Evolutionary conservation across 805 yeast genomes (phyloP).

Genomic region (Ogataea chonburiensis): DNA sequence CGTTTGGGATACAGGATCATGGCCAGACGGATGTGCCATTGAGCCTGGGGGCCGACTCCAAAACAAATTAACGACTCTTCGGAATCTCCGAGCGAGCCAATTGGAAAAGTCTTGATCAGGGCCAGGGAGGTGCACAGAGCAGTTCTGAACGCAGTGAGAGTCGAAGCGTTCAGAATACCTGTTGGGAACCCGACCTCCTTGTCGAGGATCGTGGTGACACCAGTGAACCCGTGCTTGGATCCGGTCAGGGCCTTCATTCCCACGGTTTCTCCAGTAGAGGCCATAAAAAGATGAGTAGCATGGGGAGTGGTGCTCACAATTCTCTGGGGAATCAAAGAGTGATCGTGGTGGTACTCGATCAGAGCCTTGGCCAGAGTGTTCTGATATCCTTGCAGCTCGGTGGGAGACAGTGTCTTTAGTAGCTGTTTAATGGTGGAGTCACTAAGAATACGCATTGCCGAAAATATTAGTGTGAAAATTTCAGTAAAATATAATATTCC

Average conservation of each 20-base stretch:
- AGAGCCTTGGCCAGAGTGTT: conserved; percentile 39
- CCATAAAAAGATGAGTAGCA: conserved; percentile 60
- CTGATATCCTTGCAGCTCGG: conserved; percentile 37
- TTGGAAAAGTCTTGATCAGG: conserved; percentile 37
- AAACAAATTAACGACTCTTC: conserved; percentile 39
- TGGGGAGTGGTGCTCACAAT: conserved; percentile 43
- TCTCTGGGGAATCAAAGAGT: conserved; percentile 52
- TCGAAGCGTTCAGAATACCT: conserved; percentile 57
- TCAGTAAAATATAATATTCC: conserved; percentile 39
- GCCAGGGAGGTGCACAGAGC: conserved; percentile 56
- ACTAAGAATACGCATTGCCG: conserved; percentile 36
- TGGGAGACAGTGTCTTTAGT: conserved; percentile 27
- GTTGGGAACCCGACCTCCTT: conserved; percentile 47
- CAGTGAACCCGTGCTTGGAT: conserved; percentile 58
- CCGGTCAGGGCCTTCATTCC: conserved; percentile 64
- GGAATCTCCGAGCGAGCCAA: conserved; percentile 21
- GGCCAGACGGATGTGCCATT: conserved; percentile 57
- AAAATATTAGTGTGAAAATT: conserved; percentile 3
- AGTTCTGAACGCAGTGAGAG: conserved; percentile 65
- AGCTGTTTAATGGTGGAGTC: conserved; percentile 33
- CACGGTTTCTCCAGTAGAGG: conserved; percentile 53
- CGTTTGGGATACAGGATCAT: conserved; percentile 38
- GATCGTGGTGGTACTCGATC: conserved; percentile 41
- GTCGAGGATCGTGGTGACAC: conserved; percentile 51
- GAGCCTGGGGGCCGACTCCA: conserved; percentile 65